These are phyloP conservation scores for Sporisorium iseilematis-ciliati DNA, from an alignment of 1,284 basidiomycete genomes.

Conservation along the genomic window DNA sequence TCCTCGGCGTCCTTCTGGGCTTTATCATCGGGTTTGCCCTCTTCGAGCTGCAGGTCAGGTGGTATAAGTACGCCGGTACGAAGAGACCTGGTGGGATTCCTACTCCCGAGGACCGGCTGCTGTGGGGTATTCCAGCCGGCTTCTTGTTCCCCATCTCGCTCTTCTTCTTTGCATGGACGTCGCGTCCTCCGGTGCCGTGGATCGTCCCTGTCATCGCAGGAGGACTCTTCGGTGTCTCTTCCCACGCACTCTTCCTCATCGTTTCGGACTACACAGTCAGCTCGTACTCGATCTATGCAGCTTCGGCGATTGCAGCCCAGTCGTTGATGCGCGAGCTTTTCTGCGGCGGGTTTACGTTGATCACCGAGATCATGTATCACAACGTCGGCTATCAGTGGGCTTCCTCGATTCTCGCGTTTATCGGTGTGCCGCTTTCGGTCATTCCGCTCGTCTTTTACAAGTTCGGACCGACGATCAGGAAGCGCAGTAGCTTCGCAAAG, in stretches of 20 bases:
- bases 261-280: constrained; percentile 60
- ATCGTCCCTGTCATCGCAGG: constrained; percentile 55
- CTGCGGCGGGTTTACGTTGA: constrained; percentile 50
- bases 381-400: constrained; percentile 57
- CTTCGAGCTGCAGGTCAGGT: constrained; percentile 46
- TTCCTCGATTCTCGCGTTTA: constrained; percentile 53
- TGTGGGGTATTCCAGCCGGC: constrained; percentile 49
- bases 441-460: constrained; percentile 57
- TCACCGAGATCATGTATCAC: constrained; percentile 52
- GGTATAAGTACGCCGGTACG: constrained; percentile 34
- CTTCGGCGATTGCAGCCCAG: constrained; percentile 59
- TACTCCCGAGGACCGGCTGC: constrained; percentile 46
- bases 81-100: constrained; percentile 31
- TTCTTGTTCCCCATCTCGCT: constrained; percentile 50
- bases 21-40: constrained; percentile 45
- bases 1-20: constrained; percentile 52
- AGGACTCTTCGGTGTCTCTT: constrained; percentile 51
- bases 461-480: constrained; percentile 54
- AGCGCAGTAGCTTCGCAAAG: constrained; percentile 51
- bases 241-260: constrained; percentile 60
- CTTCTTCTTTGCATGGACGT: constrained; percentile 64
- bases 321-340: constrained; percentile 55
- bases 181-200: constrained; percentile 54
- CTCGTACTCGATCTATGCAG: constrained; percentile 56
- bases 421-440: constrained; percentile 52